A percentile compares a stretch with the other conserved stretches of the same genome.
Conservation (phyloP, 1,139 yeast species). For the Yamadazyma atmosphaerica region DNA sequence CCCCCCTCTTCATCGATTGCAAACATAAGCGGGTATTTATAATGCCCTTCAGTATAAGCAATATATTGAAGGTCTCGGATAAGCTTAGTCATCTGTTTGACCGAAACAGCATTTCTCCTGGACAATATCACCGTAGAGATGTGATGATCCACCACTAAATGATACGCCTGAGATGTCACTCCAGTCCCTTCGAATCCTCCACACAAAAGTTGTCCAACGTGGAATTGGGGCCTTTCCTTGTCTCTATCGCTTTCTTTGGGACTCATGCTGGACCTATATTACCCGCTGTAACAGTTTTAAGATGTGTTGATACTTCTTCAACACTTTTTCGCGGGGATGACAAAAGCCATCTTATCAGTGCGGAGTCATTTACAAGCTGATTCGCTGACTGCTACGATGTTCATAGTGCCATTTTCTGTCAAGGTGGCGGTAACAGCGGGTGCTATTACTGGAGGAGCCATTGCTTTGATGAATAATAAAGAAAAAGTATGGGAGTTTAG, state of each 20-base stretch:
- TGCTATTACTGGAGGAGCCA: constrained; percentile 39
- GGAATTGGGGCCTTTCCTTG: too few species aligned
- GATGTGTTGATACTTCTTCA: too few species aligned
- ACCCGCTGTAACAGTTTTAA: too few species aligned
- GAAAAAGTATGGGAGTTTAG: constrained; percentile 35
- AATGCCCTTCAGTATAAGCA: constrained; percentile 52
- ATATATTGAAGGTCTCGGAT: constrained; percentile 56
- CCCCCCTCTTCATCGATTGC: constrained; percentile 85
- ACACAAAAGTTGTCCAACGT: constrained; percentile 57
- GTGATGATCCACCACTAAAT: constrained; percentile 53
- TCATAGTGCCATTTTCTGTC: constrained; percentile 37
- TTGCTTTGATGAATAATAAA: constrained; percentile 35
- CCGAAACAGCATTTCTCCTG: constrained; percentile 53
- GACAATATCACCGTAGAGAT: constrained; percentile 61
- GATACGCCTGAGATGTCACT: constrained; percentile 57
- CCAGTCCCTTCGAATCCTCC: constrained; percentile 64
- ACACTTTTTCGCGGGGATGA: too few species aligned
- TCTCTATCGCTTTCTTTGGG: too few species aligned
- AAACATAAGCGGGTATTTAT: constrained; percentile 61
- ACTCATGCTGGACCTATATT: too few species aligned
- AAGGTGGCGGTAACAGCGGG: constrained; percentile 43
- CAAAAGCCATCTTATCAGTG: too few species aligned
- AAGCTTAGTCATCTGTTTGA: constrained; percentile 50
- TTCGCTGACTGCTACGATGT: not conserved
- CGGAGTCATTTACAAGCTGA: too few species aligned